Evolutionary conservation across 306 rosid species (phyloP).

Genomic region (Boehmeria nivea): DNA sequence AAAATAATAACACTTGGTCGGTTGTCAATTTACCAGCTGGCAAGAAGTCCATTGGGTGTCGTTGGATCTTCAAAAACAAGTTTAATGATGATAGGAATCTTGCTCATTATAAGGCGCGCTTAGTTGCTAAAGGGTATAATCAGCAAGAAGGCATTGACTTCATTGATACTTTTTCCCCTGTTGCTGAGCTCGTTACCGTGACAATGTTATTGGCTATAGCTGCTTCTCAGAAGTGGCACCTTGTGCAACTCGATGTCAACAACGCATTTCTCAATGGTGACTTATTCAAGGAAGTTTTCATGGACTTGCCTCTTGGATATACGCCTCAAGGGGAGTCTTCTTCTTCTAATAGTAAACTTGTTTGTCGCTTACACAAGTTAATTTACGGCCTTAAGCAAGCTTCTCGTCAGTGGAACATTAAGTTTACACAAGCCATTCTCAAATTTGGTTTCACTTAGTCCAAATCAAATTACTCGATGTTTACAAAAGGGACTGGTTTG

Average conservation of each 20-base stretch:
- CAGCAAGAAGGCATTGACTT: background rate
- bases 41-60: too few species aligned
- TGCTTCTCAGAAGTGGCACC: background rate
- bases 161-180: conserved; percentile 5
- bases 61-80: background rate
- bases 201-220: background rate
- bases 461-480: background rate
- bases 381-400: background rate
- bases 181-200: background rate
- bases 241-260: background rate
- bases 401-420: background rate
- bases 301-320: background rate
- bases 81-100: background rate
- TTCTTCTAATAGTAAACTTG: too few species aligned
- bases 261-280: background rate
- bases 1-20: background rate
- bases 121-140: background rate
- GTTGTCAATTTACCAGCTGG: background rate
- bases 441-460: background rate
- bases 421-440: background rate
- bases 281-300: background rate
- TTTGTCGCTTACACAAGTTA: background rate
- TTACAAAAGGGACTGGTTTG: background rate
- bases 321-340: background rate
- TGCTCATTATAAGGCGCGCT: background rate